Conservation (phyloP, 106 monocot species). For the Narthecium ossifragum region DNA sequence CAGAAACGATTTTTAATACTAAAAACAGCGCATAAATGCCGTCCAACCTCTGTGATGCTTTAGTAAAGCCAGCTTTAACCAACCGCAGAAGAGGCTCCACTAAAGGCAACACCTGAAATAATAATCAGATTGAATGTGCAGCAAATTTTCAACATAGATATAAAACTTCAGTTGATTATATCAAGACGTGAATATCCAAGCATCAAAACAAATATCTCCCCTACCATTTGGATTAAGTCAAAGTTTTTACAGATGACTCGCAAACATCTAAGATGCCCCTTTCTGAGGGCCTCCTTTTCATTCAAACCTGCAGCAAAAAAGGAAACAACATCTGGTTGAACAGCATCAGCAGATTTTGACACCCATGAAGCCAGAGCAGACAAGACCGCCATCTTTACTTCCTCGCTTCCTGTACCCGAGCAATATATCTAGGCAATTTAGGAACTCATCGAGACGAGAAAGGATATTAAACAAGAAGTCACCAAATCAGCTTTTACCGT, state of each 20-base stretch:
- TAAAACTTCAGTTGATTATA: too few species aligned
- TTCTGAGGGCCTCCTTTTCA: slow-evolving; percentile 85
- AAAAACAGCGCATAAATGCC: slow-evolving; percentile 87
- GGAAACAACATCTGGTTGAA: slow-evolving; percentile 65
- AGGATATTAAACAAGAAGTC: not conserved
- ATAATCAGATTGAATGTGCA: too few species aligned
- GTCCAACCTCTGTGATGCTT: slow-evolving; percentile 86
- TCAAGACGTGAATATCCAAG: not conserved
- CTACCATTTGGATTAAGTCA: slow-evolving; percentile 54
- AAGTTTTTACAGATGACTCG: slow-evolving; percentile 63
- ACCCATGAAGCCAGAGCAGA: slow-evolving; percentile 76
- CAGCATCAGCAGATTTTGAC: slow-evolving; percentile 46
- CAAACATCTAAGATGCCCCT: slow-evolving; percentile 76
- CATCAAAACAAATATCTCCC: slow-evolving; percentile 3
- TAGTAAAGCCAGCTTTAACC: slow-evolving; percentile 80
- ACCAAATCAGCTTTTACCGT: slow-evolving; percentile 39
- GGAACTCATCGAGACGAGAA: not conserved
- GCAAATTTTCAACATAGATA: too few species aligned
- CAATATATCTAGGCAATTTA: not conserved
- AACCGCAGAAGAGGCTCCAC: slow-evolving; percentile 69
- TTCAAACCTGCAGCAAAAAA: slow-evolving; percentile 74
- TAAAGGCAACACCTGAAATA: slow-evolving; percentile 55
- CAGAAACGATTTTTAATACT: slow-evolving; percentile 45
- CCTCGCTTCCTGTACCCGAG: slow-evolving; percentile 69
- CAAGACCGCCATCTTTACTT: slow-evolving; percentile 82